Percentiles rank a stretch among this genome's conserved stretches.
Evolutionary conservation across 441 rosid species (phyloP).

Genomic region (Metrosideros polymorpha): DNA sequence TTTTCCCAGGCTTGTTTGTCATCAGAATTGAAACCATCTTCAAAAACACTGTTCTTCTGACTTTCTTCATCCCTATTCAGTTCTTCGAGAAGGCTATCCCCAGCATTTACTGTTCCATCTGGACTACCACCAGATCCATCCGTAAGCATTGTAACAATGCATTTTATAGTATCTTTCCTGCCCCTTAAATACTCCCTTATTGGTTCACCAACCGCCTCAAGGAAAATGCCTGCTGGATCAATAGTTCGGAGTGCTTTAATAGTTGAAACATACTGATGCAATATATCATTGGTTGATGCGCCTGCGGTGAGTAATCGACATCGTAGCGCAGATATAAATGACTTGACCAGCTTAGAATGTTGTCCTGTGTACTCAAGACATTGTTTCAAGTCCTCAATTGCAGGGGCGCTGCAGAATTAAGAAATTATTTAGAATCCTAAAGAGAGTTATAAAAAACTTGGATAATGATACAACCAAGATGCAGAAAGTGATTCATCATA

Average conservation of each 20-base stretch:
- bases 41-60: slow-evolving; percentile 59
- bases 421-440: background rate
- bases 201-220: slow-evolving; percentile 97
- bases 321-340: slow-evolving; percentile 83
- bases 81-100: slow-evolving; percentile 98
- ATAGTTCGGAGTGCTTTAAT: slow-evolving; percentile 92
- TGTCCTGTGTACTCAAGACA: slow-evolving; percentile 96
- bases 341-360: slow-evolving; percentile 87
- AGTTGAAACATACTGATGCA: slow-evolving; percentile 95
- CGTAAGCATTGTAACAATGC: slow-evolving; percentile 97
- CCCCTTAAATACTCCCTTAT: slow-evolving; percentile 89
- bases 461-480: background rate
- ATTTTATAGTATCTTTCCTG: slow-evolving; percentile 91
- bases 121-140: slow-evolving; percentile 84
- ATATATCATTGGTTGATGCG: slow-evolving; percentile 97
- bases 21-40: slow-evolving; percentile 74
- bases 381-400: slow-evolving; percentile 91
- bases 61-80: slow-evolving; percentile 85
- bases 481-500: background rate
- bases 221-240: slow-evolving; percentile 91
- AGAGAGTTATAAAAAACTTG: background rate
- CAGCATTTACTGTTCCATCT: slow-evolving; percentile 72
- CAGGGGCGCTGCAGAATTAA: slow-evolving; percentile 61
- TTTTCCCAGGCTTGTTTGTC: slow-evolving; percentile 89
- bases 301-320: slow-evolving; percentile 95